These are phyloP conservation scores for Teunomyces barrocoloradensis DNA, from an alignment of 805 yeast genomes.

Conservation along the genomic window DNA sequence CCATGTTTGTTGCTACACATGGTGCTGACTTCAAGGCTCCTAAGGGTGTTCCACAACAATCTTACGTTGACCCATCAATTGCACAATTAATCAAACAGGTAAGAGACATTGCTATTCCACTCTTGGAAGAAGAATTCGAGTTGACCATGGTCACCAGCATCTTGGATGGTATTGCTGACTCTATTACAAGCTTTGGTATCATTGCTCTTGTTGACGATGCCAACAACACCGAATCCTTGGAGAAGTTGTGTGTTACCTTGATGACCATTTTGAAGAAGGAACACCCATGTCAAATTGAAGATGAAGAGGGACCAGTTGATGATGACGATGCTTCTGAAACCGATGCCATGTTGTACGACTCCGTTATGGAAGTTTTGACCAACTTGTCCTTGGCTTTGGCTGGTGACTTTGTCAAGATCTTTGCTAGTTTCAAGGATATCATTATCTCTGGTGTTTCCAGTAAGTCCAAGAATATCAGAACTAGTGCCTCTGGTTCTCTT, in stretches of 20 bases:
- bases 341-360: constrained; percentile 71
- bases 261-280: constrained; percentile 73
- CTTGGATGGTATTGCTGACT: constrained; percentile 69
- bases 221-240: constrained; percentile 52
- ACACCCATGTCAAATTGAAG: constrained; percentile 77
- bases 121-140: constrained; percentile 79
- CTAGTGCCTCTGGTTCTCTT: constrained; percentile 80
- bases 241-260: constrained; percentile 66
- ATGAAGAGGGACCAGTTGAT: constrained; percentile 63
- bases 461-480: constrained; percentile 64
- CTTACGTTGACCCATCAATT: constrained; percentile 58
- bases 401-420: constrained; percentile 70
- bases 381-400: constrained; percentile 75
- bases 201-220: constrained; percentile 62
- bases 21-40: constrained; percentile 52
- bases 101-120: constrained; percentile 60
- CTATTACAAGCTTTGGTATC: constrained; percentile 70
- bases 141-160: constrained; percentile 75
- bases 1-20: constrained; percentile 57
- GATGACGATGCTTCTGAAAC: constrained; percentile 50
- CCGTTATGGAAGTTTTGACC: constrained; percentile 82
- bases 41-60: constrained; percentile 59
- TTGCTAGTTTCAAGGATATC: constrained; percentile 66
- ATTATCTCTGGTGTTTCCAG: constrained; percentile 57
- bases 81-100: constrained; percentile 61